These are phyloP conservation scores for Mycena vitilis DNA, from an alignment of 768 basidiomycete species.

Conservation along the genomic window DNA sequence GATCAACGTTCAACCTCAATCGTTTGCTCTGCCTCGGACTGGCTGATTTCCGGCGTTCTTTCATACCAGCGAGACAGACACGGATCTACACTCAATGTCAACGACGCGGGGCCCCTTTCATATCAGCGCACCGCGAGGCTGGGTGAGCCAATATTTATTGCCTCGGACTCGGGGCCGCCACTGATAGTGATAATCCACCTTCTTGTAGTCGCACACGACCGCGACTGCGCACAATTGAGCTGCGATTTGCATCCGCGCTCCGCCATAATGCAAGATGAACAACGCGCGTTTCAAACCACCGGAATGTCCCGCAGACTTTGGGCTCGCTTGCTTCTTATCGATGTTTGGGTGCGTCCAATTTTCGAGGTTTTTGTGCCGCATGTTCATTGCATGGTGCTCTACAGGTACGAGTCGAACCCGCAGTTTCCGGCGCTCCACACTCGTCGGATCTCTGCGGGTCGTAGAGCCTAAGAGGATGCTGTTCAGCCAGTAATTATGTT, in stretches of 20 bases:
- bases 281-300: neutral
- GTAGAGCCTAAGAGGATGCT: too few relatives aligned
- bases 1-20: neutral
- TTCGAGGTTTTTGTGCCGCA: neutral
- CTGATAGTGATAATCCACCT: neutral
- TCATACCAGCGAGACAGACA: constrained; percentile 7
- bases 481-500: too few relatives aligned
- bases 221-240: constrained; percentile 1
- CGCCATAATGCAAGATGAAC: neutral
- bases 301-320: neutral
- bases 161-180: constrained; percentile 8
- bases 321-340: neutral
- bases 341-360: neutral
- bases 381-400: neutral
- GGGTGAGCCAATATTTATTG: neutral
- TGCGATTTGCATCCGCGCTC: constrained; percentile 5
- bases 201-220: neutral
- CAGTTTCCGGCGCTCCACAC: neutral
- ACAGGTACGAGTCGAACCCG: neutral
- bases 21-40: neutral
- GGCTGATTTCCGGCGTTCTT: neutral
- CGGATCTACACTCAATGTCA: neutral
- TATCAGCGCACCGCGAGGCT: constrained; percentile 1
- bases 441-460: neutral
- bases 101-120: neutral